Conservation (phyloP, 202 grass and related monocot species). For the Dendrocalamus latiflorus region DNA sequence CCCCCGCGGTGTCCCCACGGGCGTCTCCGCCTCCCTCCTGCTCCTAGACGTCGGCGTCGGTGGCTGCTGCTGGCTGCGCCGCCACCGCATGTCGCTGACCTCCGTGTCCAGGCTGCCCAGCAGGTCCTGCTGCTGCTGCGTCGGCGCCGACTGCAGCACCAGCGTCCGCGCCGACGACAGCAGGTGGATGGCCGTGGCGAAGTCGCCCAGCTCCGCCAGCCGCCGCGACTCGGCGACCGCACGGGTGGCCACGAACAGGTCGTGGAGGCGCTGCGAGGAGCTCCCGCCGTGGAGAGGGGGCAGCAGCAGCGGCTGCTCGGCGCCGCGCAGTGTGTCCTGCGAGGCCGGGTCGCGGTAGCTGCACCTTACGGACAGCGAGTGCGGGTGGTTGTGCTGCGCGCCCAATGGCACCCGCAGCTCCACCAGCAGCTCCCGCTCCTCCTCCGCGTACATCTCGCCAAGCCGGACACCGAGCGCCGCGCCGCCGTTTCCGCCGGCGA, state of each 20-base stretch:
- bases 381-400: slow-evolving; percentile 17
- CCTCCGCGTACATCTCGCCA: slow-evolving; percentile 83
- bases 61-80: slow-evolving; percentile 15
- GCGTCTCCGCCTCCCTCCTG: slow-evolving; percentile 2
- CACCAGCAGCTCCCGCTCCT: slow-evolving; percentile 81
- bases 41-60: slow-evolving; percentile 19
- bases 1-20: slow-evolving; percentile 14
- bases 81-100: slow-evolving; percentile 59
- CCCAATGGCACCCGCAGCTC: slow-evolving; percentile 62
- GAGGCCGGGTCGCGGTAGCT: slow-evolving; percentile 63
- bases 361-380: slow-evolving; percentile 53
- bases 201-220: slow-evolving; percentile 69
- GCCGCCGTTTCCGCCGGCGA: slow-evolving; percentile 12
- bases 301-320: slow-evolving; percentile 44
- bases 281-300: slow-evolving; percentile 31
- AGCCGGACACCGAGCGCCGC: slow-evolving; percentile 25
- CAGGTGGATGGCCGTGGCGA: slow-evolving; percentile 61
- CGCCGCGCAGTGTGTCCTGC: slow-evolving; percentile 42
- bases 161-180: slow-evolving; percentile 69
- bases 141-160: slow-evolving; percentile 45
- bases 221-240: slow-evolving; percentile 74
- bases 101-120: slow-evolving; percentile 52
- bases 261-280: slow-evolving; percentile 44
- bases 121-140: slow-evolving; percentile 56
- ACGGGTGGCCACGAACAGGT: slow-evolving; percentile 74